phyloP scores from a whole-genome alignment of 2,329 filamentous ascomycete species.

The Colletotrichum sp. region DNA sequence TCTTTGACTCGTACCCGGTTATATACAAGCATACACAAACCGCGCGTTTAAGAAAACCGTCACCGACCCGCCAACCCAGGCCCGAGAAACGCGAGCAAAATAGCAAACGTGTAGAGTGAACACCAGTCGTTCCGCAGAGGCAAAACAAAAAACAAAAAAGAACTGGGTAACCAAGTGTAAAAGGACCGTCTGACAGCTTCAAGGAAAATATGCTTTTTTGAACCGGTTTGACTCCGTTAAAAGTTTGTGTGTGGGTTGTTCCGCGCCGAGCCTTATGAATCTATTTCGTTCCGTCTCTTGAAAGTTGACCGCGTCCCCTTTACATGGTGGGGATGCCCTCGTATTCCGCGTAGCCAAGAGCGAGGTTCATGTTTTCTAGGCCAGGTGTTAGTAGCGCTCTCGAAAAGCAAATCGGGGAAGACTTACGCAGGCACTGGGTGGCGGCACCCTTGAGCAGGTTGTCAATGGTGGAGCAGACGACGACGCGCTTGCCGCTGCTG shows the following conservation, averaged over 20 bases:
- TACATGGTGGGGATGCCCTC: conserved; percentile 76
- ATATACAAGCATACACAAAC: conserved; percentile 17
- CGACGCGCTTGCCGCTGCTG: conserved; percentile 85
- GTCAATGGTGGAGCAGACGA: conserved; percentile 94
- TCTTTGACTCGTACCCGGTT: conserved; percentile 6
- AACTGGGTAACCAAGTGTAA: not conserved
- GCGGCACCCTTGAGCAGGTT: conserved; percentile 93
- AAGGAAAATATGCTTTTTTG: conserved; percentile 14
- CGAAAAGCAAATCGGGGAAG: not conserved
- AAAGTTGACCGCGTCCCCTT: not conserved
- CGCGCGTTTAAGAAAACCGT: not conserved
- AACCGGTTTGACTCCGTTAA: conserved; percentile 18
- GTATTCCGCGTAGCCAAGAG: conserved; percentile 87
- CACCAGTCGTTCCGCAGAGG: not conserved
- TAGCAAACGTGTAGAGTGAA: not conserved
- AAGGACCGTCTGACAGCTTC: not conserved
- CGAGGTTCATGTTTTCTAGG: conserved; percentile 89
- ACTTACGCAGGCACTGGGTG: conserved; percentile 89
- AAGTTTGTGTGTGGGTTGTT: conserved; percentile 8
- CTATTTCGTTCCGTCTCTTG: not conserved
- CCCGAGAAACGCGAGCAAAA: not conserved
- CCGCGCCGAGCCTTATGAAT: conserved; percentile 16
- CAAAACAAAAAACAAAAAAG: not conserved
- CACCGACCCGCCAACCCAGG: not conserved
- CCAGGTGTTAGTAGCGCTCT: not conserved